phyloP scores from a whole-genome alignment of 371 early-diverging fungal genomes.

The Mucor plumbeus region DNA sequence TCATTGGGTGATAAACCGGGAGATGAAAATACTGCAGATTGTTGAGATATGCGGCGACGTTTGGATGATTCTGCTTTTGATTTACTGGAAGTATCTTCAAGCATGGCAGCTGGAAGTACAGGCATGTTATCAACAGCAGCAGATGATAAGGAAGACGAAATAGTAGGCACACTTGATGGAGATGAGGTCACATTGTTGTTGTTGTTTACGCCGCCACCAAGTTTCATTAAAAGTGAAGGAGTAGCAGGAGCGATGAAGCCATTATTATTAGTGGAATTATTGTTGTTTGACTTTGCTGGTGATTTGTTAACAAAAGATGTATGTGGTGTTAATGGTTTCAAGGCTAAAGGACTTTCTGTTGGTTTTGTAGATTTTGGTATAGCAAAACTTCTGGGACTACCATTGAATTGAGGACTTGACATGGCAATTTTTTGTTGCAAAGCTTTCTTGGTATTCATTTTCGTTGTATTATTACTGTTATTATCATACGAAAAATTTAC shows the following conservation, averaged over 20 bases:
- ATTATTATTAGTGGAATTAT: conserved; percentile 3
- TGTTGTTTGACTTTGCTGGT: conserved; percentile 18
- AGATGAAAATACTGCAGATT: conserved; percentile 10
- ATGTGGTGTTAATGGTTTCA: conserved; percentile 34
- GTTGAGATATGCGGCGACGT: conserved; percentile 31
- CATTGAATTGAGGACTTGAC: conserved; percentile 26
- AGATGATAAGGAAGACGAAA: conserved; percentile 7
- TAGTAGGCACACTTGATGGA: conserved; percentile 4
- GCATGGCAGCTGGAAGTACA: conserved; percentile 47
- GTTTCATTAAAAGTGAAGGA: conserved; percentile 68
- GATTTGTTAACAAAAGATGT: conserved; percentile 23
- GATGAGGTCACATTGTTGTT: conserved; percentile 15
- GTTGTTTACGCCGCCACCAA: conserved; percentile 49
- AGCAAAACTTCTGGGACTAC: conserved; percentile 15
- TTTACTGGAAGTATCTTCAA: conserved; percentile 23
- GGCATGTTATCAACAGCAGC: conserved; percentile 46
- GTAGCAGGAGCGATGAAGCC: conserved; percentile 54
- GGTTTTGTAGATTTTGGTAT: conserved; percentile 13
- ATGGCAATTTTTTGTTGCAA: conserved; percentile 20
- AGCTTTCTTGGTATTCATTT: conserved; percentile 16
- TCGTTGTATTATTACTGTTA: background rate
- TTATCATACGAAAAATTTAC: conserved; percentile 3
- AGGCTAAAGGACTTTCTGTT: conserved; percentile 25
- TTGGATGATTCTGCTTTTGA: conserved; percentile 19
- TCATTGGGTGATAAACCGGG: conserved; percentile 21